Percentiles rank a stretch among this genome's conserved stretches.
Evolutionary conservation across 2,329 filamentous ascomycete genomes (phyloP).

Genomic region (Magnaporthiopsis incrustans): DNA sequence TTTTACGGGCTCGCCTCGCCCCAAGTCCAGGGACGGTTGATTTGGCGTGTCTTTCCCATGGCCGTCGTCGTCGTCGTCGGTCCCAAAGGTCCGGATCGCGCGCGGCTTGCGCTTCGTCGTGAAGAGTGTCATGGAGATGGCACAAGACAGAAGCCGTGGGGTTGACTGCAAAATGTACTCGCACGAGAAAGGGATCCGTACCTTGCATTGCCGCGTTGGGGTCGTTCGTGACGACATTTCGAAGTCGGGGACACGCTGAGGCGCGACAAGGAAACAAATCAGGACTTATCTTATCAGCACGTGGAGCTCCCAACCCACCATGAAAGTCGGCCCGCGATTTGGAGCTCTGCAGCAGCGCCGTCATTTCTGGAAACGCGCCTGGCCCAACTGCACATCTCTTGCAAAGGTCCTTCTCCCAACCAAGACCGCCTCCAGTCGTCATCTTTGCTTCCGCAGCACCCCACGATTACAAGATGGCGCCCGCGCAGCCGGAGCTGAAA

Average conservation of each 20-base stretch:
- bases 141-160: not conserved
- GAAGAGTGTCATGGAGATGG: slow-evolving; percentile 25
- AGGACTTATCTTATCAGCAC: slow-evolving; percentile 39
- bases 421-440: slow-evolving; percentile 3
- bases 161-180: not conserved
- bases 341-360: not conserved
- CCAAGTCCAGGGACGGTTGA: slow-evolving; percentile 6
- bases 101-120: slow-evolving; percentile 60
- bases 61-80: slow-evolving; percentile 43
- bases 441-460: not conserved
- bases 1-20: slow-evolving; percentile 18
- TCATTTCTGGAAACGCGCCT: not conserved
- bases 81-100: slow-evolving; percentile 64
- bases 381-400: not conserved
- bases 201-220: not conserved
- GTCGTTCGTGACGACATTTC: not conserved
- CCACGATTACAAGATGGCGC: slow-evolving; percentile 68
- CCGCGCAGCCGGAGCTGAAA: slow-evolving; percentile 97
- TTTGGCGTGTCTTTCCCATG: slow-evolving; percentile 10
- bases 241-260: not conserved
- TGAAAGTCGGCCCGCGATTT: not conserved
- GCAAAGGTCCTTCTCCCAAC: not conserved
- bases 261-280: too few relatives aligned
- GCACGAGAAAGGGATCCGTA: not conserved
- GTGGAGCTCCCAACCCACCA: slow-evolving; percentile 25